Evolutionary conservation across 2,329 filamentous ascomycete species (phyloP).

Genomic region (Aspergillus pseudoterreus): DNA sequence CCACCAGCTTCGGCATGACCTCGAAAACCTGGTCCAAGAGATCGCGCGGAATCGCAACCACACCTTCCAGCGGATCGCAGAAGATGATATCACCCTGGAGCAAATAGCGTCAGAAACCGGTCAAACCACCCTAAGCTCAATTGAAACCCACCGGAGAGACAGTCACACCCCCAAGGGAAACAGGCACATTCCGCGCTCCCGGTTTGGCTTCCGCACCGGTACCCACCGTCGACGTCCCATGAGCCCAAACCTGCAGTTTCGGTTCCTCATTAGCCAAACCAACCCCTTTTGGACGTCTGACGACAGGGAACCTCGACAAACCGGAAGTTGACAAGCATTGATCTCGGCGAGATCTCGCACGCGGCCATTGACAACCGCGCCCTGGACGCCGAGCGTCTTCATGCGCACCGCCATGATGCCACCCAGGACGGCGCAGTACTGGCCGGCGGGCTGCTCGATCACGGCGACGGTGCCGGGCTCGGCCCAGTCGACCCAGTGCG

Average conservation of each 20-base stretch:
- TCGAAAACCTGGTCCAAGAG: constrained; percentile 59
- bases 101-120: not conserved
- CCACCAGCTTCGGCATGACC: constrained; percentile 52
- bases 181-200: constrained; percentile 37
- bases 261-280: too few relatives aligned
- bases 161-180: constrained; percentile 39
- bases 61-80: constrained; percentile 65
- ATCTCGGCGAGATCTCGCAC: constrained; percentile 64
- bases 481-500: constrained; percentile 67
- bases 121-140: not conserved
- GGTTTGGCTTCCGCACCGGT: constrained; percentile 43
- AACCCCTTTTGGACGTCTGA: too few relatives aligned
- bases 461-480: constrained; percentile 60
- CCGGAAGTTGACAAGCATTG: constrained; percentile 53
- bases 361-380: constrained; percentile 64
- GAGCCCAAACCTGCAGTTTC: constrained; percentile 39
- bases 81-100: constrained; percentile 63
- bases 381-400: constrained; percentile 58
- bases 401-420: constrained; percentile 72
- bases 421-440: constrained; percentile 69
- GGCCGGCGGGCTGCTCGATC: constrained; percentile 61
- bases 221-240: constrained; percentile 42
- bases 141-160: constrained; percentile 34
- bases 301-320: constrained; percentile 21
- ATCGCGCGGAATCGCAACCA: constrained; percentile 63